Conservation (phyloP, 1,139 yeast species). For the Pneumocystis murina region DNA sequence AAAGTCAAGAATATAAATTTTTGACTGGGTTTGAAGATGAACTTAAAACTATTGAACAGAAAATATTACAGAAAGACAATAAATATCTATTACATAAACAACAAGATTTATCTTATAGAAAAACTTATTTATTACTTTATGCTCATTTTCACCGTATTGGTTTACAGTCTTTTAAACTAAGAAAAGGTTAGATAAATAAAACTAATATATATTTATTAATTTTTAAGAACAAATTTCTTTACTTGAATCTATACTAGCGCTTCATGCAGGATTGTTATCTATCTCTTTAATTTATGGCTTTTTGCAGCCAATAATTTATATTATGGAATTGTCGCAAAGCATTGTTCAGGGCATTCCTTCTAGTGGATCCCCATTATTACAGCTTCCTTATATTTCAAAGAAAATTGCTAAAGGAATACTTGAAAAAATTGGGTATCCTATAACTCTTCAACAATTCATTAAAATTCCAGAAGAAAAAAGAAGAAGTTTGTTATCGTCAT, state of each 20-base stretch:
- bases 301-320: constrained; percentile 44
- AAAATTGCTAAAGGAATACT: constrained; percentile 31
- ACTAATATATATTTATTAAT: background rate
- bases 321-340: constrained; percentile 55
- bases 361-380: constrained; percentile 45
- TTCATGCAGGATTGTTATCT: constrained; percentile 62
- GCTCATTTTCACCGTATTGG: constrained; percentile 42
- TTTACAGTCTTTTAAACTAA: constrained; percentile 13
- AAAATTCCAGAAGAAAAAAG: constrained; percentile 43
- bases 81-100: background rate
- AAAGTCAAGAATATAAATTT: constrained; percentile 28
- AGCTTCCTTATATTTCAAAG: constrained; percentile 43
- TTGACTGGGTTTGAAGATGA: constrained; percentile 12
- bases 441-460: constrained; percentile 53
- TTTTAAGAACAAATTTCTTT: constrained; percentile 27
- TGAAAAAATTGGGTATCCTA: constrained; percentile 26
- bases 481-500: constrained; percentile 37
- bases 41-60: constrained; percentile 10
- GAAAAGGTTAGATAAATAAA: background rate
- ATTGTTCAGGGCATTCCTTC: constrained; percentile 65
- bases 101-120: background rate
- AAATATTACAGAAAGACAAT: background rate
- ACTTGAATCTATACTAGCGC: constrained; percentile 47
- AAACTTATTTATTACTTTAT: background rate
- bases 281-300: constrained; percentile 69